Base-by-base conservation (phyloP, 768 basidiomycete genomes). In the Lactarius indigo region DNA sequence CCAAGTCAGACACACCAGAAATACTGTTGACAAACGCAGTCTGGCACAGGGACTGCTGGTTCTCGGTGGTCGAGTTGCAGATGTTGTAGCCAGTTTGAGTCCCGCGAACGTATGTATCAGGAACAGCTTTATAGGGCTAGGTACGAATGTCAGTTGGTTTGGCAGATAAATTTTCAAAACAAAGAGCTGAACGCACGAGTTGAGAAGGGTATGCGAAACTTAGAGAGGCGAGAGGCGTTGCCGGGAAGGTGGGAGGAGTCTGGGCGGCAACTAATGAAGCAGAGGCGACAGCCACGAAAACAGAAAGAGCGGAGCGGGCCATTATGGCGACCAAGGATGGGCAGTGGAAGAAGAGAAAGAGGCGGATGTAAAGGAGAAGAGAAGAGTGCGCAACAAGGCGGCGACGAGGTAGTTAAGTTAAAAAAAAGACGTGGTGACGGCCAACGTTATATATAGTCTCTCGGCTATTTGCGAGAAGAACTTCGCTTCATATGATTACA, bases 1-100 rank as follows among this genome's bases (percentile, higher is more conserved):
- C n/a, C n/a, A n/a, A 31, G 56, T 5, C 2, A 15, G 28, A 55
- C 78, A 41, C 41, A 76, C 84, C 85, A 35, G 75, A 74, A 13
- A 83, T 80, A 65, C 74, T 82, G 84, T 90, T 90, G 64, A 87
- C 78, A 75, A 85, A 84, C 10, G 81, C 78, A 0, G 89, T 92
- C 75, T 92, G 91, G 75, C 91, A 92, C 41, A 84, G 75, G 0
- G 90, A 89, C 10, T 78, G 60, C 67, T 83, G 84, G 75, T 80
- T 83, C 64, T 85, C 79, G 0, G 89, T 90, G 20, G 87, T 85
- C 0, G 84, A 82, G 75, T 89, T 90, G 75, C 88, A 90, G 13
- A 78, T 72, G 74, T 88, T 89, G 79, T 87, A 89, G 18, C 90
- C 89, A 23, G 72, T 71, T 73, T 91, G 89, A 17, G 77, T 71